Percentiles rank a stretch among this genome's conserved stretches.
Evolutionary conservation across 805 yeast genomes (phyloP).

Genomic region (Saccharomycopsis fodiens): DNA sequence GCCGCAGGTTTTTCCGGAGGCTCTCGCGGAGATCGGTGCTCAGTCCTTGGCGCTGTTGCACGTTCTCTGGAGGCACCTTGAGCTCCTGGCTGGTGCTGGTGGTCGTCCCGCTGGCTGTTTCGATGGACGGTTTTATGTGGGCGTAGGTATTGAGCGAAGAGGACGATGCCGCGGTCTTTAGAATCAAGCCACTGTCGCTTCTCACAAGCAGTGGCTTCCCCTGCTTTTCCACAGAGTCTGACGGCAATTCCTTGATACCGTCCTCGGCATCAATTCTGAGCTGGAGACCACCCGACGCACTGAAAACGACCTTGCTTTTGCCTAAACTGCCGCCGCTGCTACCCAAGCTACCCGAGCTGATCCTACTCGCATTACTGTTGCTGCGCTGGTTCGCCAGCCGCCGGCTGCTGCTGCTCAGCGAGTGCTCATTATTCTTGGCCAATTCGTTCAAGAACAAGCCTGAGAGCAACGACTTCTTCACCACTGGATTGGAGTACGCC

Average conservation of each 20-base stretch:
- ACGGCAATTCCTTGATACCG: no score
- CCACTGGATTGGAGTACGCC: not conserved
- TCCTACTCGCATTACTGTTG: not conserved
- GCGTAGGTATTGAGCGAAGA: constrained; percentile 8
- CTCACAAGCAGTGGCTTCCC: not conserved
- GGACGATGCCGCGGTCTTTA: constrained; percentile 10
- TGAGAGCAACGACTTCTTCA: constrained; percentile 15
- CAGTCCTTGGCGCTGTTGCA: not conserved
- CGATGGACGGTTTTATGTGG: constrained; percentile 4
- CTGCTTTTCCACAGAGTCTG: not conserved
- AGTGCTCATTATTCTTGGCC: not conserved
- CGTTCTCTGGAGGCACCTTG: not conserved
- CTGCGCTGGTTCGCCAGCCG: not conserved
- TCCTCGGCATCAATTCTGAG: not conserved
- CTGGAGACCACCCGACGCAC: constrained; percentile 10
- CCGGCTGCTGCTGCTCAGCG: constrained; percentile 2
- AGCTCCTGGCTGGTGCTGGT: not conserved
- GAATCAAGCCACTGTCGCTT: constrained; percentile 1
- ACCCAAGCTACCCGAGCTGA: not conserved
- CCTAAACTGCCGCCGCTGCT: not conserved
- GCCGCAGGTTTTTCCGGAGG: constrained; percentile 4
- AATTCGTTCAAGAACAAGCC: constrained; percentile 18
- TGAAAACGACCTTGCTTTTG: constrained; percentile 5
- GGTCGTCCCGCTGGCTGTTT: constrained; percentile 5
- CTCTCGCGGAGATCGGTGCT: constrained; percentile 2